Evolutionary conservation across 305 asterid species (phyloP).

Genomic region (Fraxinus nigra): DNA sequence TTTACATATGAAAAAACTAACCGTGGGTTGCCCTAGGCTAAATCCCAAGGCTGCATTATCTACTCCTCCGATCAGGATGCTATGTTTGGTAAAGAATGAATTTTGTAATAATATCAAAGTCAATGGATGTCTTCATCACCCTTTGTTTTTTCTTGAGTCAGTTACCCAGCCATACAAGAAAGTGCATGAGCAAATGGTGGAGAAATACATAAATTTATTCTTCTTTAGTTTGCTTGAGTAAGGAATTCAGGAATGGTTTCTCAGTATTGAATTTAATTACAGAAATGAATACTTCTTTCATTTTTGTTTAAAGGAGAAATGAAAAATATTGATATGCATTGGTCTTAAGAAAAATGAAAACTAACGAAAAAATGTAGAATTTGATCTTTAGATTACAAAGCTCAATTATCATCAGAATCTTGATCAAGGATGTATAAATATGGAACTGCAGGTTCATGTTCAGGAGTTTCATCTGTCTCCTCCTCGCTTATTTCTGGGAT

Average conservation of each 20-base stretch:
- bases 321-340: neutral
- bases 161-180: neutral
- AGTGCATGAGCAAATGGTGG: neutral
- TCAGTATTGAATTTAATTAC: neutral
- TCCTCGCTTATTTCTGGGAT: conserved; percentile 30
- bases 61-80: neutral
- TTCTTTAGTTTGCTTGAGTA: neutral
- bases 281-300: neutral
- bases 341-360: neutral
- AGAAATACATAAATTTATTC: neutral
- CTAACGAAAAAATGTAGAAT: neutral
- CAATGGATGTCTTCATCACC: neutral
- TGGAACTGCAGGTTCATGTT: conserved; percentile 39
- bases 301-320: neutral
- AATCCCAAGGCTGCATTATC: too few species aligned
- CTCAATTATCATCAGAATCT: conserved; percentile 39
- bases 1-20: too few species aligned
- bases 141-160: neutral
- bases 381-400: neutral
- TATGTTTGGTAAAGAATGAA: neutral
- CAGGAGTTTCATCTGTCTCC: conserved; percentile 30
- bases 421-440: conserved; percentile 56
- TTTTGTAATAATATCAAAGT: neutral
- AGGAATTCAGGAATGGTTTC: too few species aligned
- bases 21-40: too few species aligned